These are phyloP conservation scores for Solanum gracilifrons DNA, from an alignment of 257 asterid species.

Conservation along the genomic window DNA sequence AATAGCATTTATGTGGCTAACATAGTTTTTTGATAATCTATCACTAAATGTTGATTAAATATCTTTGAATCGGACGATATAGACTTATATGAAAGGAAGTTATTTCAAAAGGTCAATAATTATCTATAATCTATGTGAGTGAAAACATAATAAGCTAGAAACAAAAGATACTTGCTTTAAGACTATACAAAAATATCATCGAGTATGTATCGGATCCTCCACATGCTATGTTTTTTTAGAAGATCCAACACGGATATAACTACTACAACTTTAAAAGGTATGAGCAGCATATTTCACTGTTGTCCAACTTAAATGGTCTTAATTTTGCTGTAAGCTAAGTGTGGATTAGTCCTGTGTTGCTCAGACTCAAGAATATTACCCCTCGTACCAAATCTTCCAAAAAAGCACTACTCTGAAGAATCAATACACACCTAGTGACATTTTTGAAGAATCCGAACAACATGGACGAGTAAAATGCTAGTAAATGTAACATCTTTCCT, in stretches of 20 bases:
- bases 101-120: not conserved
- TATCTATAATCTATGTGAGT: too few species aligned
- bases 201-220: not conserved
- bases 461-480: not conserved
- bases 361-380: not conserved
- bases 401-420: not conserved
- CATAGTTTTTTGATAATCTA: not conserved
- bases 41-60: not conserved
- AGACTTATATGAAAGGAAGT: not conserved
- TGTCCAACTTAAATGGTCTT: not conserved
- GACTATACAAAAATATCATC: not conserved
- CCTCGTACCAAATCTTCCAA: not conserved
- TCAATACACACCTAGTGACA: not conserved
- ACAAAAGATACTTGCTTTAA: too few species aligned
- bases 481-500: not conserved
- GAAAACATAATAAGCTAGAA: too few species aligned
- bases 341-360: not conserved
- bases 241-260: not conserved
- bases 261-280: not conserved
- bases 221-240: not conserved
- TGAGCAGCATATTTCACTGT: not conserved
- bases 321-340: not conserved
- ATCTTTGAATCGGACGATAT: not conserved
- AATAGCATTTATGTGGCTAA: not conserved
- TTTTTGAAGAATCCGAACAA: not conserved